phyloP scores from a whole-genome alignment of 2,329 filamentous ascomycete genomes.

The Nannizziopsis arthrosporioides region DNA sequence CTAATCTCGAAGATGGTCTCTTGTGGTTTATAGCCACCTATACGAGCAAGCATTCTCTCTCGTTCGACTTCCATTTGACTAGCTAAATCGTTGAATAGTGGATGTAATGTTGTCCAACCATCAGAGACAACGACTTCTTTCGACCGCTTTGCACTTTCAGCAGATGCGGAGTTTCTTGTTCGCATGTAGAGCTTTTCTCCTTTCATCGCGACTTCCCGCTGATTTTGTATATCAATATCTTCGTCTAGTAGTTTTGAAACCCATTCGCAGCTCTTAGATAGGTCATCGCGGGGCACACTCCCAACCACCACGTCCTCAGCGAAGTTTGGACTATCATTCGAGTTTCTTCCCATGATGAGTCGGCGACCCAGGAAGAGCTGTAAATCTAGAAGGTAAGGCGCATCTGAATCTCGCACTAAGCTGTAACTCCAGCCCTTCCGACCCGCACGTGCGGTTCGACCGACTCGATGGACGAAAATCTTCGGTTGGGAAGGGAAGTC shows the following conservation, averaged over 20 bases:
- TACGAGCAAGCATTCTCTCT: slow-evolving; percentile 74
- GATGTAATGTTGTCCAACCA: slow-evolving; percentile 63
- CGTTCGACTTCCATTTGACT: slow-evolving; percentile 57
- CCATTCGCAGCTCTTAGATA: slow-evolving; percentile 72
- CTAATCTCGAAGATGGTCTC: slow-evolving; percentile 97
- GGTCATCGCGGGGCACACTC: slow-evolving; percentile 55
- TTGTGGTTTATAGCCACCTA: slow-evolving; percentile 75
- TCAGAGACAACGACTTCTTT: slow-evolving; percentile 62
- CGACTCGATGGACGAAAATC: slow-evolving; percentile 90
- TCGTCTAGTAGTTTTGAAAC: slow-evolving; percentile 66
- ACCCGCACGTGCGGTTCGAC: slow-evolving; percentile 87
- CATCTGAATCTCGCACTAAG: slow-evolving; percentile 74
- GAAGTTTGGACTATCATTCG: slow-evolving; percentile 52
- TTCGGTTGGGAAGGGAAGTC: slow-evolving; percentile 96
- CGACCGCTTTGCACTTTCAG: slow-evolving; percentile 76
- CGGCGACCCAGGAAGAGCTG: slow-evolving; percentile 87
- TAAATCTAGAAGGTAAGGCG: slow-evolving; percentile 83
- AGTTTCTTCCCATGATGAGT: slow-evolving; percentile 61
- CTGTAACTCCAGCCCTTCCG: slow-evolving; percentile 92
- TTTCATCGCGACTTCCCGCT: slow-evolving; percentile 66
- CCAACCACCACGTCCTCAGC: slow-evolving; percentile 77
- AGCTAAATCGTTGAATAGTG: slow-evolving; percentile 60
- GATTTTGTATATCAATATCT: slow-evolving; percentile 57
- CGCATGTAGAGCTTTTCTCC: slow-evolving; percentile 87
- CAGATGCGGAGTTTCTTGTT: slow-evolving; percentile 80